phyloP scores from a whole-genome alignment of 768 basidiomycete genomes.

The Tulasnella sp. region DNA sequence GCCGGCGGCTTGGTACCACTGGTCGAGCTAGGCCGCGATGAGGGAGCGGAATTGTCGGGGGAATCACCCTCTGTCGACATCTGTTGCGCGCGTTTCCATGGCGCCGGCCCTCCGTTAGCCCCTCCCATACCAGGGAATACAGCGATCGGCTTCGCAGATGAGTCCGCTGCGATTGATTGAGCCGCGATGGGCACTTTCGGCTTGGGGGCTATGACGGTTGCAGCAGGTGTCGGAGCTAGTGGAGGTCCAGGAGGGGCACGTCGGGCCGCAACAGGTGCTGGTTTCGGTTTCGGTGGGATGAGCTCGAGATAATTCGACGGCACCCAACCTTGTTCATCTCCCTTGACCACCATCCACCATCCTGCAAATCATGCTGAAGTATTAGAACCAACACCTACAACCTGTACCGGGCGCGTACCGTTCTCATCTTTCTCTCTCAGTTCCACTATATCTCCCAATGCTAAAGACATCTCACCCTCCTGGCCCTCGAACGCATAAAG shows the following conservation, averaged over 20 bases:
- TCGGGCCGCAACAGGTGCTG: conserved; percentile 45
- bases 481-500: conserved; percentile 91
- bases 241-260: conserved; percentile 34
- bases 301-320: conserved; percentile 88
- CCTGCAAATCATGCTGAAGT: conserved; percentile 27
- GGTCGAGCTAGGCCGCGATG: conserved; percentile 45
- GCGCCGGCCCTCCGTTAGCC: conserved; percentile 54
- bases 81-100: conserved; percentile 55
- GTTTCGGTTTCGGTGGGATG: conserved; percentile 52
- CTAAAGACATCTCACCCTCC: conserved; percentile 79
- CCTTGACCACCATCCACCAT: conserved; percentile 95
- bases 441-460: conserved; percentile 88
- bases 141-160: conserved; percentile 63
- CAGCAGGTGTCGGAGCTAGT: conserved; percentile 30
- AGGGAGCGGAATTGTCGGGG: conserved; percentile 31
- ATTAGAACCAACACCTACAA: not conserved
- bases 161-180: conserved; percentile 40
- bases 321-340: conserved; percentile 80
- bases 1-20: conserved; percentile 42
- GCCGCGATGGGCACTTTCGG: conserved; percentile 20
- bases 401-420: conserved; percentile 28
- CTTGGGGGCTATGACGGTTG: conserved; percentile 27
- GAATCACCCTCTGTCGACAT: conserved; percentile 21
- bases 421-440: conserved; percentile 86
- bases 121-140: conserved; percentile 70